Base-by-base conservation (phyloP, 2,329 filamentous ascomycete genomes). In the Colletotrichum viniferum region DNA sequence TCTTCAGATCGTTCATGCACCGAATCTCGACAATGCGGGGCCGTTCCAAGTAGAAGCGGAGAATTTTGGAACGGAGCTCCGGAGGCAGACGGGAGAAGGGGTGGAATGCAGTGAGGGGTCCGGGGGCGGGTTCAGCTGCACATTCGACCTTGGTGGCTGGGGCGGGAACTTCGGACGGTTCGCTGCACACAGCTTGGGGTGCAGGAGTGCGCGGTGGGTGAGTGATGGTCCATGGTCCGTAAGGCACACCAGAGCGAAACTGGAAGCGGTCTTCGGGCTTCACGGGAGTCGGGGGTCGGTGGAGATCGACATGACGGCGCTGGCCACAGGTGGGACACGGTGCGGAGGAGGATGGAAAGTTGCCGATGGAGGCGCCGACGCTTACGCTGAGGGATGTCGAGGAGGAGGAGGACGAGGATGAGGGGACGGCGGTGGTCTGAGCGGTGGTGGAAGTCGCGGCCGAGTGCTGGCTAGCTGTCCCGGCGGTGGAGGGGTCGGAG, bases 31-130 rank as follows among this genome's bases (percentile, higher is more conserved):
- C 85, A 64, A 89, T 82, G 55, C 88, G 86, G 10, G 84, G 80
- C 12, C 80, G 79, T 1, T 87, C 85, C 24, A 88, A 80, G 77
- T 84, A 88, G 77, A 86, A 82, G 36, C 82, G 81, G 87, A 88
- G 89, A 65, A 89, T 87, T 71, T 84, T 86, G 32, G 88, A 81
- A 14, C 88, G 86, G n/a, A 89, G 81, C 78, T 89, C 88, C 14
- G 84, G 79, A 1, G 88, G 88, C 3, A 89, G 86, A 30, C 79
- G 80, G 18, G 82, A 77, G 76, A 89, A 89, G 58, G 82, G 78
- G 52, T 81, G 83, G 43, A 76, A 76, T 26, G 65, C 34, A 16
- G 60, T 56, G 30, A 74, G 71, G 21, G 71, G 58, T 8, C n/a
- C 38, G 10, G 43, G 16, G 7, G 26, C 16, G 48, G 34, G 58